These are phyloP conservation scores for Penicillium roqueforti DNA, from an alignment of 495 filamentous ascomycete genomes.

Conservation along the genomic window DNA sequence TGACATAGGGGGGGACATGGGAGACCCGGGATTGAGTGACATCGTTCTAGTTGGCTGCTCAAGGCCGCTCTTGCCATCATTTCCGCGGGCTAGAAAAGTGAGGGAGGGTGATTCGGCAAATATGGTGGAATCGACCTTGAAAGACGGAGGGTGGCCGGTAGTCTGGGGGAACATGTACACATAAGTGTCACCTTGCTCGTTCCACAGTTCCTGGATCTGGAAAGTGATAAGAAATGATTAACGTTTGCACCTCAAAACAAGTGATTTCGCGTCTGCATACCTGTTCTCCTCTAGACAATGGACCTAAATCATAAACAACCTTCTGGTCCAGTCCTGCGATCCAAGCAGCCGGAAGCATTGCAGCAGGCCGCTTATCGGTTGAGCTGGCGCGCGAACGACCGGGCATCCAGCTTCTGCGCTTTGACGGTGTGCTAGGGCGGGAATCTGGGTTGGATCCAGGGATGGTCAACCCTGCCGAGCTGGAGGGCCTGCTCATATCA, in stretches of 20 bases:
- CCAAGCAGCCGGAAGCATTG: conserved; percentile 52
- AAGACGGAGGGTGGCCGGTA: conserved; percentile 65
- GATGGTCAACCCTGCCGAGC: conserved; percentile 37
- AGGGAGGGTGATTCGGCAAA: conserved; percentile 69
- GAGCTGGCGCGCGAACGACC: conserved; percentile 41
- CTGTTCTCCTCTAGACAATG: conserved; percentile 56
- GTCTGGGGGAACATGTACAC: conserved; percentile 75
- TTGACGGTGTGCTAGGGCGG: conserved; percentile 39
- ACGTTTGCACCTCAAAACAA: neutral
- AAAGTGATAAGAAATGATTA: neutral
- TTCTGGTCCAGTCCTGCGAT: conserved; percentile 53
- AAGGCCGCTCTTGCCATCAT: conserved; percentile 41
- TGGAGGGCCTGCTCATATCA: conserved; percentile 34
- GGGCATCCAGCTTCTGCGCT: conserved; percentile 54
- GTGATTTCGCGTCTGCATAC: conserved; percentile 30
- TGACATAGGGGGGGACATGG: conserved; percentile 39
- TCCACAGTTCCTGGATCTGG: conserved; percentile 85
- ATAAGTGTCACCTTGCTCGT: conserved; percentile 74
- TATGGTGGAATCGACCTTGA: conserved; percentile 67
- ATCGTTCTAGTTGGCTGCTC: conserved; percentile 40
- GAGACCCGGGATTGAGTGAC: conserved; percentile 37
- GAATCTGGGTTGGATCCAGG: conserved; percentile 37
- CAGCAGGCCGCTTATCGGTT: conserved; percentile 23
- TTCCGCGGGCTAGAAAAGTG: conserved; percentile 62
- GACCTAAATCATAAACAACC: conserved; percentile 57